These are phyloP conservation scores for Moniliophthora roreri DNA, from an alignment of 1,284 basidiomycete species.

Conservation along the genomic window DNA sequence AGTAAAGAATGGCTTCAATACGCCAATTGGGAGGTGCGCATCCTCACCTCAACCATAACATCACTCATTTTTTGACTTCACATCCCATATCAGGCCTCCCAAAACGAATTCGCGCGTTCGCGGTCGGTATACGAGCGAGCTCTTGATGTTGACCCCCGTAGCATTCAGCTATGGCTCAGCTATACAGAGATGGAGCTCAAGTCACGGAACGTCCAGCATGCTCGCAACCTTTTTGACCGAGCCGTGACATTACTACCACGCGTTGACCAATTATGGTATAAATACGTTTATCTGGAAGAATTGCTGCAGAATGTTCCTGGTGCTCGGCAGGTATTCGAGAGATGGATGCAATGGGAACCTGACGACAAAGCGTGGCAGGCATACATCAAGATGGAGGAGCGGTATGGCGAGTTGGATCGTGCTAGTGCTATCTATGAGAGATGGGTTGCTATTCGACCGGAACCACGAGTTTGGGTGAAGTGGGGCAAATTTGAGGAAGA, in stretches of 20 bases:
- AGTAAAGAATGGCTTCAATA: conserved; percentile 84
- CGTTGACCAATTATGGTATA: conserved; percentile 97
- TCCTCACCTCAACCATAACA: neutral
- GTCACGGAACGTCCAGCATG: conserved; percentile 94
- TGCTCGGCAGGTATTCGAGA: conserved; percentile 95
- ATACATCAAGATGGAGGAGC: conserved; percentile 95
- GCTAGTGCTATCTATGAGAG: conserved; percentile 94
- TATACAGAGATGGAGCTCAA: conserved; percentile 99
- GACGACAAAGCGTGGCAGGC: conserved; percentile 99
- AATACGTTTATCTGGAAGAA: conserved; percentile 98
- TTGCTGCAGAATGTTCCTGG: conserved; percentile 94
- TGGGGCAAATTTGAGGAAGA: conserved; percentile 99
- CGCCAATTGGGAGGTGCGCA: conserved; percentile 76
- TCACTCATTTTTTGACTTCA: conserved; percentile 10
- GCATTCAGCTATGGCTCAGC: conserved; percentile 89
- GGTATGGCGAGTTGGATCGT: conserved; percentile 90
- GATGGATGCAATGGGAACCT: conserved; percentile 99
- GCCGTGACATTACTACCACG: conserved; percentile 95
- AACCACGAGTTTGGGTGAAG: conserved; percentile 95
- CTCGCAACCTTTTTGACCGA: conserved; percentile 95
- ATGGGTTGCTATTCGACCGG: conserved; percentile 91
- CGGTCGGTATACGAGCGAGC: conserved; percentile 97
- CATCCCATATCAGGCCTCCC: conserved; percentile 72
- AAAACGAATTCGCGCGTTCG: conserved; percentile 92
- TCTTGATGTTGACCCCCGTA: conserved; percentile 90